Evolutionary conservation across 148 eudicot genomes (phyloP), one percentile per base, ranked within the genome.

Genomic region (Chenopodium quinoa): DNA sequence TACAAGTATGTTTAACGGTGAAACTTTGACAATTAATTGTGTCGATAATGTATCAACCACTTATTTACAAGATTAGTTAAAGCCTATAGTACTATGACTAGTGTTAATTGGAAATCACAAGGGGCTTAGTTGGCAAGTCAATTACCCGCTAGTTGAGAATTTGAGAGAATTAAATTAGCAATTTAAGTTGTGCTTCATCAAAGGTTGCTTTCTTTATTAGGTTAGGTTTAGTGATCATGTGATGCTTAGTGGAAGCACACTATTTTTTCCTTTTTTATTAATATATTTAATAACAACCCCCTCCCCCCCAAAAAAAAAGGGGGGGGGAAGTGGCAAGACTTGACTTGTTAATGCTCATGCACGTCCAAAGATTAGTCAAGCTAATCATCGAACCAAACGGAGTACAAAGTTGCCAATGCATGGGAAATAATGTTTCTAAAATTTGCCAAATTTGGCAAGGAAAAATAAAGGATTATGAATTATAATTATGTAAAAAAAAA

Each of bases 201-300:
- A 62, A 44, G 69, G n/a, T 70, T 11, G 32, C 5, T 31, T 84
- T 62, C 5, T 77, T 64, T 52, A 68, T 75, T 76, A 79, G 66
- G 48, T 48, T 67, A 75, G 44, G 23, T 20, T 14, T 60, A 47
- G 79, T 79, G 74, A 81, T 64, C 84, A 84, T 78, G 84, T 84
- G 86, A 84, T 34, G 71, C 76, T 54, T 81, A 78, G 81, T 84
- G 86, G 86, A 73, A 81, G 44, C 84, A 84, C 84, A 84, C 75
- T 66, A 81, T 54, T 71, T 27, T 60, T 60, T 9, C 74, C 75
- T 64, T 60, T 20, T 5, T 22, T 37, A 13, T 23, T 19, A 7
- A 27, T n/a, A 1, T 32, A 32, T 3, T 32, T 1, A 71, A 1
- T 9, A n/a, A n/a, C n/a, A n/a, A n/a, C 19, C 47, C 7, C 4